Percentiles rank a stretch among this genome's conserved stretches.
Evolutionary conservation across 177 flowering plant species (phyloP).

Genomic region (Vitis hybrid): DNA sequence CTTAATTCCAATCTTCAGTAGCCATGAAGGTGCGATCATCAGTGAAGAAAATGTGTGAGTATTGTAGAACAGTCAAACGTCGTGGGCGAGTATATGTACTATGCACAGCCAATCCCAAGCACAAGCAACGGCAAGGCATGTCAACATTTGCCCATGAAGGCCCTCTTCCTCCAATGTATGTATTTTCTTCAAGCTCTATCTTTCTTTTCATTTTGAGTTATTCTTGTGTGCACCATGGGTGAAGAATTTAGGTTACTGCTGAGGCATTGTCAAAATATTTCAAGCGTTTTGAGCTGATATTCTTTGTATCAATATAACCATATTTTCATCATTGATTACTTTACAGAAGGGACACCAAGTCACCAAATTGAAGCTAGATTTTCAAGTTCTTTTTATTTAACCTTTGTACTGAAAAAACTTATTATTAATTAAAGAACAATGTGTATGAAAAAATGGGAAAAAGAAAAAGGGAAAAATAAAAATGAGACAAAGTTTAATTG

Average conservation of each 20-base stretch:
- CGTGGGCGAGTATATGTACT: conserved; percentile 76
- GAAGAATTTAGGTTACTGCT: background rate
- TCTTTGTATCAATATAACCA: no score
- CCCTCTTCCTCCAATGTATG: conserved; percentile 46
- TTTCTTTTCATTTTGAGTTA: background rate
- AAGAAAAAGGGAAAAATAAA: no score
- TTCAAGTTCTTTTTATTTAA: no score
- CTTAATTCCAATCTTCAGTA: conserved; percentile 10
- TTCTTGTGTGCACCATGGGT: background rate
- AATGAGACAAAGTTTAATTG: no score
- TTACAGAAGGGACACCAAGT: no score
- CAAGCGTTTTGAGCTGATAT: no score
- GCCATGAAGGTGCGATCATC: conserved; percentile 94
- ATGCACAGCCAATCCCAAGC: conserved; percentile 88
- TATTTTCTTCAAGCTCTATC: background rate
- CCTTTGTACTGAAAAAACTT: no score
- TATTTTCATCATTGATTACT: no score
- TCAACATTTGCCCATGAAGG: conserved; percentile 72
- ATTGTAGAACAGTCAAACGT: conserved; percentile 74
- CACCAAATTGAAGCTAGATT: no score
- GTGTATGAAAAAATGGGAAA: no score
- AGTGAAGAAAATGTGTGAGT: conserved; percentile 93
- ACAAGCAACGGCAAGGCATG: conserved; percentile 86
- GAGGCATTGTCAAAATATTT: background rate
- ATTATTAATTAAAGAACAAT: no score